phyloP scores from a whole-genome alignment of 176 grass and related monocot genomes.

The Thinopyrum elongatum region DNA sequence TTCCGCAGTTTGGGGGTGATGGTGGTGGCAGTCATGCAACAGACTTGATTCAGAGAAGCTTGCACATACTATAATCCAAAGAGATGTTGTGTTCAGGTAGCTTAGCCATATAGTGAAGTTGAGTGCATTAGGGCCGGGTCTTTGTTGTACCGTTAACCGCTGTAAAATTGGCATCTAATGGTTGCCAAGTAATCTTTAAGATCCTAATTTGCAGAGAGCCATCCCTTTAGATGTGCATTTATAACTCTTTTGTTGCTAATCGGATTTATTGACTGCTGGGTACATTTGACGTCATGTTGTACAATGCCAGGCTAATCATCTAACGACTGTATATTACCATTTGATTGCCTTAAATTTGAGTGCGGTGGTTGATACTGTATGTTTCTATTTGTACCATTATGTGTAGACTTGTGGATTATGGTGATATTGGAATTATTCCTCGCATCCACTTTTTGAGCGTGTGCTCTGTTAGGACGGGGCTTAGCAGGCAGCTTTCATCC shows the following conservation, averaged over 20 bases:
- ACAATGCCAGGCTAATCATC: conserved; percentile 2
- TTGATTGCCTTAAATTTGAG: background rate
- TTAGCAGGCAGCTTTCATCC: background rate
- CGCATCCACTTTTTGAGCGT: background rate
- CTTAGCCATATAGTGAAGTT: conserved; percentile 35
- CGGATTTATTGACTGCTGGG: conserved; percentile 13
- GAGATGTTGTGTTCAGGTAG: conserved; percentile 40
- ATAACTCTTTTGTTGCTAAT: background rate
- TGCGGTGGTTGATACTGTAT: background rate
- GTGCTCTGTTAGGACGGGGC: background rate
- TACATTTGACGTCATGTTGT: background rate
- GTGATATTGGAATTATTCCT: background rate
- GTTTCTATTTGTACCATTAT: background rate
- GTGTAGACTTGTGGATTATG: background rate
- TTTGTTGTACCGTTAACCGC: conserved; percentile 22
- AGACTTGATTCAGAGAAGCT: conserved; percentile 35
- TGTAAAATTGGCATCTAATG: conserved; percentile 32
- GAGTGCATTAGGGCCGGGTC: conserved; percentile 31
- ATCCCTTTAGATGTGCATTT: conserved; percentile 15
- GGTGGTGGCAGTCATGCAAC: conserved; percentile 31
- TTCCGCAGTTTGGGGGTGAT: conserved; percentile 7
- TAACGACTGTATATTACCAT: background rate
- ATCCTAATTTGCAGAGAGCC: conserved; percentile 14
- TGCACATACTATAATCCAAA: conserved; percentile 55
- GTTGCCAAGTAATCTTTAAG: conserved; percentile 19